These are phyloP conservation scores for Pseudogymnoascus sp. DNA, from an alignment of 2,329 filamentous ascomycete genomes.

Conservation along the genomic window DNA sequence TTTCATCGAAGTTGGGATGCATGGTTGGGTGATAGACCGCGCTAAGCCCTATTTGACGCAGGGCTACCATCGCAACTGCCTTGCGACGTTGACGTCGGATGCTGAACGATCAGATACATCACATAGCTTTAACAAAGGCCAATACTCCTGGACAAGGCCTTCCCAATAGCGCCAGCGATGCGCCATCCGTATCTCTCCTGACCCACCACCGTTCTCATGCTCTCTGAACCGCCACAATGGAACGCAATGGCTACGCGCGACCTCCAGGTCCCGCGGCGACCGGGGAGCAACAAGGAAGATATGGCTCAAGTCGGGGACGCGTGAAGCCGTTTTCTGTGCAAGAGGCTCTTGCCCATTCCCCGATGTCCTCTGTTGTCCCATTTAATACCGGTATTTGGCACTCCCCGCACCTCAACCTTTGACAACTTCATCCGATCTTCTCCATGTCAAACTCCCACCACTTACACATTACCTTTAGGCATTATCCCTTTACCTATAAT, in stretches of 20 bases:
- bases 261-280: conserved; percentile 8
- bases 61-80: conserved; percentile 5
- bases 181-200: not conserved
- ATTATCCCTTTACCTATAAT: conserved; percentile 60
- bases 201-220: not conserved
- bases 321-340: conserved; percentile 53
- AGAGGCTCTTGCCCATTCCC: conserved; percentile 75
- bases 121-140: not conserved
- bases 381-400: conserved; percentile 60
- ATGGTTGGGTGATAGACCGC: not conserved
- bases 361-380: conserved; percentile 71
- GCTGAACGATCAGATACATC: conserved; percentile 5
- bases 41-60: conserved; percentile 7
- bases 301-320: conserved; percentile 20
- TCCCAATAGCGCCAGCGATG: not conserved
- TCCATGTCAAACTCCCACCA: conserved; percentile 16
- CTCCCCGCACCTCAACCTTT: conserved; percentile 9
- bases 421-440: conserved; percentile 2
- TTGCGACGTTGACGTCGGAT: conserved; percentile 2
- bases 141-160: not conserved
- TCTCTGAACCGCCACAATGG: conserved; percentile 19
- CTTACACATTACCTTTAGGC: conserved; percentile 36
- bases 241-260: conserved; percentile 20
- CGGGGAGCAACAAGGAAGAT: not conserved
- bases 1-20: conserved; percentile 5